Evolutionary conservation across 2,329 filamentous ascomycete genomes (phyloP), one percentile per base, ranked within the genome.

Genomic region (Fusarium gaditjirri): DNA sequence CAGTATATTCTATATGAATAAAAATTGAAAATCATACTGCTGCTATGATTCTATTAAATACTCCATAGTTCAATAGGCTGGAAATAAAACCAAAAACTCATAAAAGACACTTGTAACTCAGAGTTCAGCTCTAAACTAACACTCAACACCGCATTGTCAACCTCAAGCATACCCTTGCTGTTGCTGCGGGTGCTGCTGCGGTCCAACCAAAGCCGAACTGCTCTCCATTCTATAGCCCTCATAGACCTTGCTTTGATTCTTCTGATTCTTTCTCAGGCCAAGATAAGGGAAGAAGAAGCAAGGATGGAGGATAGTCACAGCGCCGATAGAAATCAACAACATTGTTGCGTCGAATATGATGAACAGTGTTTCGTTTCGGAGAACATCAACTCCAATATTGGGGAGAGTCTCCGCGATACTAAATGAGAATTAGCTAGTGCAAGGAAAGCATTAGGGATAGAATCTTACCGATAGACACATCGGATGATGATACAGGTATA

Each of bases 391-490:
- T 0, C 50, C 47, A 16, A 68, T 62, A 9, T 42, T 52, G 2
- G 71, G 71, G 17, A 73, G 35, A 4, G 59, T 75, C 33, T 74
- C 72, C 6, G 65, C 50, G 16, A 75, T 65, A 33, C 72, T 74
- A 38, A 6, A 3, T 1, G 12, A 1, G 14, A 12, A 10, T 71
- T 17, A 72, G 54, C 9, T 38, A 6, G 29, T 14, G n/a, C 14
- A 13, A 8, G 16, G 16, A 14, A 23, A 49, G 4, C 2, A 14
- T 2, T 17, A 17, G 17, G 12, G 1, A 11, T 6, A 4, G 5
- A n/a, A 27, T 9, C 61, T 56, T 63, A 72, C 71, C 71, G 68
- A 21, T 74, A 74, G 33, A 41, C 23, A 4, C 71, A 74, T 23
- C 71, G 71, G 25, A 74, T 60, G 5, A 74, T 72, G 27, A 74